Percentiles rank a stretch among this genome's conserved stretches.
Conservation (phyloP, 139 green algal genomes). For the Tetraselmis chui region DNA sequence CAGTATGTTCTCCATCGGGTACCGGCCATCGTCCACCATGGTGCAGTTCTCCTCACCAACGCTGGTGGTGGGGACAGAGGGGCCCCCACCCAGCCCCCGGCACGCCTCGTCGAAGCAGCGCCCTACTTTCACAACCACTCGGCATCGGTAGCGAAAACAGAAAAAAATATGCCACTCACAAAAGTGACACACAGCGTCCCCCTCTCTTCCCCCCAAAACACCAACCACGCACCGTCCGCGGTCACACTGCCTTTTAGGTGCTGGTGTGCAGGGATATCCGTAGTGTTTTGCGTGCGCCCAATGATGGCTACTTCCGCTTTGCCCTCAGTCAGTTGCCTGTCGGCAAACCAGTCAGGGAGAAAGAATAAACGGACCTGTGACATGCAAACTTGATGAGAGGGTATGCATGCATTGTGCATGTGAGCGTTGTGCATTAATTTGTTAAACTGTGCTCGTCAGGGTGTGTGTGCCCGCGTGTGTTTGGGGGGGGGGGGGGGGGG, state of each 20-base stretch:
- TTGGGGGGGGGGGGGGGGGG: too few relatives aligned
- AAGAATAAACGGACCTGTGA: too few relatives aligned
- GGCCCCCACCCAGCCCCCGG: conserved; percentile 56
- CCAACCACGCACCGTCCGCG: conserved; percentile 7
- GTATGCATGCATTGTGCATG: too few relatives aligned
- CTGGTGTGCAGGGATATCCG: conserved; percentile 60
- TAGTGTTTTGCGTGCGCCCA: conserved; percentile 52
- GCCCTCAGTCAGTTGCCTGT: conserved; percentile 14
- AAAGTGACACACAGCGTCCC: too few relatives aligned
- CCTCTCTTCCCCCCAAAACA: conserved; percentile 8
- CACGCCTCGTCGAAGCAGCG: conserved; percentile 45
- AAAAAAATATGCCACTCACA: too few relatives aligned
- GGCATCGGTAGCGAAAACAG: too few relatives aligned
- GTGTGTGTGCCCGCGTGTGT: too few relatives aligned
- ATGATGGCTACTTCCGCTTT: conserved; percentile 63
- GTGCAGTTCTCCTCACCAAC: conserved; percentile 41
- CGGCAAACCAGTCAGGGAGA: background rate
- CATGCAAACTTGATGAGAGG: too few relatives aligned
- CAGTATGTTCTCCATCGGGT: conserved; percentile 52
- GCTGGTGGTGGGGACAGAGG: conserved; percentile 30
- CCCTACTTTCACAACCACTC: too few relatives aligned
- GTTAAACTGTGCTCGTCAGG: too few relatives aligned
- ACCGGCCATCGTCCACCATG: conserved; percentile 18
- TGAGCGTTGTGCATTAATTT: too few relatives aligned
- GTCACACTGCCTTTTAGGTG: conserved; percentile 41